Evolutionary conservation across 352 stramenopile genomes (phyloP).

Genomic region (Phytophthora sojae): DNA sequence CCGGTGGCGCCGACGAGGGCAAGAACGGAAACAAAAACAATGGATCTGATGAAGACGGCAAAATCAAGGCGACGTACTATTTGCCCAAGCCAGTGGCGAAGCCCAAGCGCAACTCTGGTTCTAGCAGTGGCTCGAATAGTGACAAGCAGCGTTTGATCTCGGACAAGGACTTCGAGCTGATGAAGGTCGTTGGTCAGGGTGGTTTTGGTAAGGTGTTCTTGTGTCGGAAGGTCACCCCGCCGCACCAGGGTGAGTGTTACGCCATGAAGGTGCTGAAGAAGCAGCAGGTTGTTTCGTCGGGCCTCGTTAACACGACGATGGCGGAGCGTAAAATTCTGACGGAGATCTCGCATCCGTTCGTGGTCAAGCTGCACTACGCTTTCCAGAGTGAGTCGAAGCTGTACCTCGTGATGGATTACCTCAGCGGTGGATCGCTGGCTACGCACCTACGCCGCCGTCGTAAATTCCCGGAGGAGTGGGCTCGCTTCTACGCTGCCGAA

Average conservation of each 20-base stretch:
- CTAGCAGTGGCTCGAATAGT: constrained; percentile 26
- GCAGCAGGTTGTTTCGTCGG: constrained; percentile 90
- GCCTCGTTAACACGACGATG: constrained; percentile 95
- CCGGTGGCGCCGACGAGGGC: constrained; percentile 62
- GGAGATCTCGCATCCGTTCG: constrained; percentile 93
- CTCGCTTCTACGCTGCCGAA: constrained; percentile 95
- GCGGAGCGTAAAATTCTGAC: constrained; percentile 93
- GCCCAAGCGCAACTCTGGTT: constrained; percentile 31
- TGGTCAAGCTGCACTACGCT: constrained; percentile 95
- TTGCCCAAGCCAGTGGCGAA: constrained; percentile 78
- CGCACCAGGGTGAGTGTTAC: constrained; percentile 94
- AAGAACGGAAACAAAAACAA: constrained; percentile 45
- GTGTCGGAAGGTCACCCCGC: constrained; percentile 93
- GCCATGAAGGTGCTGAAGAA: constrained; percentile 99
- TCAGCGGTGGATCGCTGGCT: constrained; percentile 90
- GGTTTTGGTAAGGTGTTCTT: constrained; percentile 99
- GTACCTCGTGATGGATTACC: constrained; percentile 95
- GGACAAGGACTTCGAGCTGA: constrained; percentile 95
- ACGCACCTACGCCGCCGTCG: constrained; percentile 89
- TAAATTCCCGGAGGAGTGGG: constrained; percentile 92
- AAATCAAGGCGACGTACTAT: constrained; percentile 82
- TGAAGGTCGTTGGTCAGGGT: constrained; percentile 98
- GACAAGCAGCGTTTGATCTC: constrained; percentile 59
- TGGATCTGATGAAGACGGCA: constrained; percentile 44
- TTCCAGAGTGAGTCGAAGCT: constrained; percentile 95